Percentiles rank a stretch among this genome's conserved stretches.
phyloP scores from a whole-genome alignment of 805 yeast genomes.

The Saccharomycopsis schoenii region DNA sequence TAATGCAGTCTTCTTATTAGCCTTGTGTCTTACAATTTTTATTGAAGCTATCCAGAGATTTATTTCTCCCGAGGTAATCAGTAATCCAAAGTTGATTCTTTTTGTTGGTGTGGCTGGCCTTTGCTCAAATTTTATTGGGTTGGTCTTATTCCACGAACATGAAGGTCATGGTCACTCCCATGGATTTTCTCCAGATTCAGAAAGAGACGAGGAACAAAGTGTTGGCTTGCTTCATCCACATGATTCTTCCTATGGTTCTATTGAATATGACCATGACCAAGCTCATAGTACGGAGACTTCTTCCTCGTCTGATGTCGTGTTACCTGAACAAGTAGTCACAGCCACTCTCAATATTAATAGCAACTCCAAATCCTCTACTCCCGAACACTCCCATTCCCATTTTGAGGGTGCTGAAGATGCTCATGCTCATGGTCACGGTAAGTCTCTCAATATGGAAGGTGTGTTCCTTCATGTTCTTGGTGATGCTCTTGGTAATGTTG shows the following conservation, averaged over 20 bases:
- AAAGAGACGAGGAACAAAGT: constrained; percentile 19
- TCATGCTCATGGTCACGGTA: constrained; percentile 25
- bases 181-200: constrained; percentile 24
- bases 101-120: constrained; percentile 80
- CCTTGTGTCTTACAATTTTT: constrained; percentile 83
- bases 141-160: constrained; percentile 82
- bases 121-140: constrained; percentile 71
- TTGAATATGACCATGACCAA: constrained; percentile 13
- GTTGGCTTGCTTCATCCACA: constrained; percentile 22
- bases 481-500: constrained; percentile 91
- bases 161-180: constrained; percentile 44
- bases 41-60: constrained; percentile 91
- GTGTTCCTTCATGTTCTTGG: constrained; percentile 92
- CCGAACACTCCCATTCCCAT: constrained; percentile 23
- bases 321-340: constrained; percentile 4
- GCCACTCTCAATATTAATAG: not conserved
- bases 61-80: constrained; percentile 65
- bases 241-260: constrained; percentile 20
- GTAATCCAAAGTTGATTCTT: constrained; percentile 74
- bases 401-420: constrained; percentile 4
- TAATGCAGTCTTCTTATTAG: constrained; percentile 87
- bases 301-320: constrained; percentile 7
- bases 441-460: constrained; percentile 94
- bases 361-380: constrained; percentile 15
- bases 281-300: constrained; percentile 9